Conservation (phyloP, 768 basidiomycete genomes). For the Agaricus blazei region DNA sequence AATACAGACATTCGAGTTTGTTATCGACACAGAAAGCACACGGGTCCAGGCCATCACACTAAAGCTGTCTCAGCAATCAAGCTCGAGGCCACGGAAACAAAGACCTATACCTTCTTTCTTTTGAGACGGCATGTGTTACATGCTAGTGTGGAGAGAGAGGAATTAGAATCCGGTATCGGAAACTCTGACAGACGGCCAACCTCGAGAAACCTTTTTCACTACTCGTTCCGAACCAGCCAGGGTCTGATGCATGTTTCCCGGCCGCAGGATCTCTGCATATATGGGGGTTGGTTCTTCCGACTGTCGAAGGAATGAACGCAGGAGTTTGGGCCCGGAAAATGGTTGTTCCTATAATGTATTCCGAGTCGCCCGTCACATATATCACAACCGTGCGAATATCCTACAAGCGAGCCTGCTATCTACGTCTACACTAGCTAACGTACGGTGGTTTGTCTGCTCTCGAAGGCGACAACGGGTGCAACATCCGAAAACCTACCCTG, state of each 20-base stretch:
- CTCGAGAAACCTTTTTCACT: slow-evolving; percentile 11
- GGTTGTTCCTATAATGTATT: slow-evolving; percentile 7
- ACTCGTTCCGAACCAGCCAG: slow-evolving; percentile 9
- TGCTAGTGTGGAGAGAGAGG: slow-evolving; percentile 12
- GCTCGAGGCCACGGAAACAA: neutral
- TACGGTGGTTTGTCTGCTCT: no score
- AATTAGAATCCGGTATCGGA: neutral
- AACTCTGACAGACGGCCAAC: neutral
- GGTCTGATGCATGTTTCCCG: slow-evolving; percentile 12
- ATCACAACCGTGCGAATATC: slow-evolving; percentile 7
- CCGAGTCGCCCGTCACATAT: neutral
- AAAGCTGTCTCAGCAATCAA: neutral
- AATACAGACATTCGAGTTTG: slow-evolving; percentile 24
- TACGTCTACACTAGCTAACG: no score
- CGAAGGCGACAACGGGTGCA: no score
- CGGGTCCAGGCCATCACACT: slow-evolving; percentile 26
- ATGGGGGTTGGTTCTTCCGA: slow-evolving; percentile 11
- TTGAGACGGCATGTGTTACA: slow-evolving; percentile 27
- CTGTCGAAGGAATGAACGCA: neutral
- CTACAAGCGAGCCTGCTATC: neutral
- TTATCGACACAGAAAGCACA: slow-evolving; percentile 24
- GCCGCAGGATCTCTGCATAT: slow-evolving; percentile 6
- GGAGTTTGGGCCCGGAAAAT: slow-evolving; percentile 5
- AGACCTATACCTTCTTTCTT: slow-evolving; percentile 21
- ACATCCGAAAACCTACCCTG: no score